Conservation (phyloP, 148 eudicot species). For the Linanthus parryae region DNA sequence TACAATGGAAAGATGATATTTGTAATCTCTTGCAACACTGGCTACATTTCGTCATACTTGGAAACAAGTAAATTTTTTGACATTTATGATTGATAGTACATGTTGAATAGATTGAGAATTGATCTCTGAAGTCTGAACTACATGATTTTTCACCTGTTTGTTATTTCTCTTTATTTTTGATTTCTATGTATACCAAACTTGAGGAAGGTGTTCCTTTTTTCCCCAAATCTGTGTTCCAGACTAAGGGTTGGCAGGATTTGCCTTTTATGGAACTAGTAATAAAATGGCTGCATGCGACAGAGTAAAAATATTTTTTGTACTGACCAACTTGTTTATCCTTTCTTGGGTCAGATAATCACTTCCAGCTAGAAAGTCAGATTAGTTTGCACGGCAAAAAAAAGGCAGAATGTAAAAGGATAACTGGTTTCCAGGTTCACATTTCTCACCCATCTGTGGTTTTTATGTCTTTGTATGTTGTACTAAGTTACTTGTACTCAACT, state of each 20-base stretch:
- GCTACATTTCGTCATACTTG: too few relatives aligned
- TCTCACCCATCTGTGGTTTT: conserved; percentile 9
- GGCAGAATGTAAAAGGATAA: conserved; percentile 69
- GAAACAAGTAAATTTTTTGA: too few relatives aligned
- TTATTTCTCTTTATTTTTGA: too few relatives aligned
- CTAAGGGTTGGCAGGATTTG: background rate
- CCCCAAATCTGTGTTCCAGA: background rate
- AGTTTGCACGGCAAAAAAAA: conserved; percentile 64
- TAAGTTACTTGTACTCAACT: too few relatives aligned
- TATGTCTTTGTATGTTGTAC: background rate
- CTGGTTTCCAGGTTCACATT: conserved; percentile 66
- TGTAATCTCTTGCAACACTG: too few relatives aligned
- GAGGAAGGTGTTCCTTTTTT: background rate
- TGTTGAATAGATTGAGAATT: too few relatives aligned
- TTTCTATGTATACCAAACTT: too few relatives aligned
- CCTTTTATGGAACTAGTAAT: background rate
- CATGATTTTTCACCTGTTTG: too few relatives aligned
- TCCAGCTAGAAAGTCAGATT: conserved; percentile 59
- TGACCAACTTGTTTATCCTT: background rate
- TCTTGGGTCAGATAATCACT: conserved; percentile 47
- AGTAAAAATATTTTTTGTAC: background rate
- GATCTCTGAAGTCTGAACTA: too few relatives aligned
- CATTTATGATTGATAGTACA: too few relatives aligned
- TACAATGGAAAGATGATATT: too few relatives aligned
- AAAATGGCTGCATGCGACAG: background rate